Evolutionary conservation across 2,329 filamentous ascomycete species (phyloP), one percentile per base, ranked within the genome.

Genomic region (Fusarium beomiforme): DNA sequence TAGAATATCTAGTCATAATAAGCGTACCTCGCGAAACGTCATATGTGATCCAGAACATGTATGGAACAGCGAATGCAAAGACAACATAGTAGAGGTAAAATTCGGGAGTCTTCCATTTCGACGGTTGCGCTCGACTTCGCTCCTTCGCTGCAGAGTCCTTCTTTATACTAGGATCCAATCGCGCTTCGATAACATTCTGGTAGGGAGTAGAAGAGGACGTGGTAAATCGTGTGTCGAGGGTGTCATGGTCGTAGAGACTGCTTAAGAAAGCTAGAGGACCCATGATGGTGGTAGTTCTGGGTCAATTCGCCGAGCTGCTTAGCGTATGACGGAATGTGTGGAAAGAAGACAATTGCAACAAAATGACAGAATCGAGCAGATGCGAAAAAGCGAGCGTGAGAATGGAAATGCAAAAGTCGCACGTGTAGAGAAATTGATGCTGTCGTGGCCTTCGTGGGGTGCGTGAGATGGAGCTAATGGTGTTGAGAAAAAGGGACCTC

Each of bases 1-100:
- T 6, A 17, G 7, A 16, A 9, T 6, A 16, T 16, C 4, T 6
- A 39, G 17, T 16, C 34, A 29, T 46, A 43, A 36, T 6, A 16
- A 42, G 84, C 86, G 63, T 81, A 95, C 95, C 88, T 82, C 91
- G 88, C 26, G 96, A 99, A 47, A 97, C 94, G 82, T 93, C 89
- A 73, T 94, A 93, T 13, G 92, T 91, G n/a, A 91, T 86, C 85
- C 94, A 97, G 82, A 97, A 94, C 95, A 99, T 99, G 76, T 90
- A 87, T 12, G 94, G 93, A 29, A 98, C 86, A 59, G 85, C 86
- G 9, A 88, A 78, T 33, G 86, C 68, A 75, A 98, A 88, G 72
- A 93, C 82, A 23, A 92, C 50, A 74, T 91, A 92, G 83, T 99
- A 98, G 58, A 94, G 75, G 79, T 89, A 92, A 83, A 96, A 98